phyloP scores from a whole-genome alignment of 2,329 filamentous ascomycete species.

The Colletotrichum eremochloae region DNA sequence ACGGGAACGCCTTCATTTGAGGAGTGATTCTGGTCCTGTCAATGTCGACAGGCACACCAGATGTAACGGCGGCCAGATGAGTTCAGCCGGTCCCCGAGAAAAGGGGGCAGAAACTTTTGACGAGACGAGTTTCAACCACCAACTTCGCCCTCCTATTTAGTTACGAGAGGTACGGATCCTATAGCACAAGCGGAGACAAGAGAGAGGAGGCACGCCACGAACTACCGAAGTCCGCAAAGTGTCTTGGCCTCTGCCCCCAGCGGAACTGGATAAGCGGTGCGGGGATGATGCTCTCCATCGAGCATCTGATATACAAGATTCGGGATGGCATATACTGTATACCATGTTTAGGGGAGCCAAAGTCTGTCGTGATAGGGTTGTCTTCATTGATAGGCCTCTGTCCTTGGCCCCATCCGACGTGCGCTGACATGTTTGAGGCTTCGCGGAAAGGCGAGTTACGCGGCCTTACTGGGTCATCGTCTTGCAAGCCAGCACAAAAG shows the following conservation, averaged over 20 bases:
- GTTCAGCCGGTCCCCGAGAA: conserved; percentile 27
- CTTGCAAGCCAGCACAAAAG: background rate
- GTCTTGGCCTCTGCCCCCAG: conserved; percentile 1
- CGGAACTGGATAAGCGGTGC: background rate
- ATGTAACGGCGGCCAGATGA: conserved; percentile 34
- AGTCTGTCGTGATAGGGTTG: conserved; percentile 5
- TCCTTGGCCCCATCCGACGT: conserved; percentile 20
- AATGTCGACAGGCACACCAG: conserved; percentile 20
- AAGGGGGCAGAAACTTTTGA: conserved; percentile 5
- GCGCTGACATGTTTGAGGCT: conserved; percentile 33
- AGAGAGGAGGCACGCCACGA: too few relatives aligned
- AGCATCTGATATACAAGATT: conserved; percentile 31
- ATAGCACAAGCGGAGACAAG: background rate
- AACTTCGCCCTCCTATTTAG: background rate
- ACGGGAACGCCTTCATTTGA: conserved; percentile 31
- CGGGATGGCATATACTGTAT: conserved; percentile 32
- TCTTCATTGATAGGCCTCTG: conserved; percentile 1
- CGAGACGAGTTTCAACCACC: conserved; percentile 5
- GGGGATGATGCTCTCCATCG: background rate
- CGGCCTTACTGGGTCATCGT: conserved; percentile 3
- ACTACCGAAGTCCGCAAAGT: too few relatives aligned
- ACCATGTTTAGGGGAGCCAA: conserved; percentile 20
- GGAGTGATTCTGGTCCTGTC: conserved; percentile 26
- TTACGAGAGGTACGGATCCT: too few relatives aligned
- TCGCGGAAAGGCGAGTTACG: conserved; percentile 28